Percentiles rank a stretch among this genome's conserved stretches.
These are phyloP conservation scores for Gastrodia elata DNA, from an alignment of 106 monocot species.

Conservation along the genomic window DNA sequence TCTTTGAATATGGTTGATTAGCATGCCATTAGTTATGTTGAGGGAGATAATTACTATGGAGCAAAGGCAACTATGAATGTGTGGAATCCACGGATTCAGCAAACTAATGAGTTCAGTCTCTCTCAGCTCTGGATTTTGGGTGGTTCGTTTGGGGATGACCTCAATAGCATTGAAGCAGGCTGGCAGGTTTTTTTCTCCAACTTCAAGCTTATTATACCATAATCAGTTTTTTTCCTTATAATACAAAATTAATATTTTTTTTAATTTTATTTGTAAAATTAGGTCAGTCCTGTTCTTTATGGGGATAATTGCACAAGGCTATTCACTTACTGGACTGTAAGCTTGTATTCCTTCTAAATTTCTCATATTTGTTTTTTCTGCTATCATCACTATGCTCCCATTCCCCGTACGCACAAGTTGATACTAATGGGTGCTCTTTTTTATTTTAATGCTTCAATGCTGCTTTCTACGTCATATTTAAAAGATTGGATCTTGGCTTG, in stretches of 20 bases:
- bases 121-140: slow-evolving; percentile 88
- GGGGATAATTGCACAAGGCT: slow-evolving; percentile 89
- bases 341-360: slow-evolving; percentile 15
- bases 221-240: neutral
- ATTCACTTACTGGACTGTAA: slow-evolving; percentile 98
- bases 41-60: slow-evolving; percentile 86
- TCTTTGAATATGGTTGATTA: slow-evolving; percentile 28
- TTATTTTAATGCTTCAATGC: no score
- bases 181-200: slow-evolving; percentile 56
- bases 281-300: slow-evolving; percentile 95
- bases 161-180: slow-evolving; percentile 97
- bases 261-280: slow-evolving; percentile 5
- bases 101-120: slow-evolving; percentile 85
- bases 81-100: slow-evolving; percentile 85
- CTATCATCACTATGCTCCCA: neutral
- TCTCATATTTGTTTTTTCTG: neutral
- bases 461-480: no score
- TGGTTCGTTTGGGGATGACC: slow-evolving; percentile 82
- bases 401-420: no score
- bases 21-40: slow-evolving; percentile 96
- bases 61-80: slow-evolving; percentile 97
- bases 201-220: neutral
- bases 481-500: neutral
- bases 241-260: neutral
- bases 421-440: no score